These are phyloP conservation scores for Zymoseptoria crescenta DNA, from an alignment of 2,329 filamentous ascomycete genomes.

Conservation along the genomic window DNA sequence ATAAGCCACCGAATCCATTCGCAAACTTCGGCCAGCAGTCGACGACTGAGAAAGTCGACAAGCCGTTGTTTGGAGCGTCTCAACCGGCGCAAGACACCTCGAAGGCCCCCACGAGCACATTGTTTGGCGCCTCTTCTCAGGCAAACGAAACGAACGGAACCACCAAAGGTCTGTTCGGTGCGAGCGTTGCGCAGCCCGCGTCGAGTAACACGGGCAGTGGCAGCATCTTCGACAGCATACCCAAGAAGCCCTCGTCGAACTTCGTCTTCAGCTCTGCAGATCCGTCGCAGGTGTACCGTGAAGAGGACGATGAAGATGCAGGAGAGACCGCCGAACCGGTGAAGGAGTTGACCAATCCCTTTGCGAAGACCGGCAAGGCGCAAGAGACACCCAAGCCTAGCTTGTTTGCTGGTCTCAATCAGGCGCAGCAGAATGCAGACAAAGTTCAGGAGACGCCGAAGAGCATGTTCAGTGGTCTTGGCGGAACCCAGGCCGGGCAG, in stretches of 20 bases:
- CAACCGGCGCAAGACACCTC: constrained; percentile 2
- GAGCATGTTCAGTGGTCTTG: constrained; percentile 5
- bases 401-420: constrained; percentile 1
- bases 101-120: constrained; percentile 5
- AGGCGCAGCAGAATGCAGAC: constrained; percentile 4
- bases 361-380: not conserved
- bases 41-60: constrained; percentile 2
- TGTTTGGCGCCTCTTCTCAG: constrained; percentile 6
- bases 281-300: constrained; percentile 12
- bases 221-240: constrained; percentile 14
- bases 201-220: not conserved
- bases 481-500: constrained; percentile 1
- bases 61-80: constrained; percentile 6
- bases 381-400: not conserved
- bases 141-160: constrained; percentile 2
- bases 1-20: constrained; percentile 10
- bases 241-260: constrained; percentile 9
- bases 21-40: constrained; percentile 7
- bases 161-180: constrained; percentile 12
- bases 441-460: constrained; percentile 1
- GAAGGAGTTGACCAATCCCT: not conserved
- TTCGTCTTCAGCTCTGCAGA: constrained; percentile 14
- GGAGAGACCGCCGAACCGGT: not conserved
- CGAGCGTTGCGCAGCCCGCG: constrained; percentile 1
- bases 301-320: constrained; percentile 10